Evolutionary conservation across 768 basidiomycete genomes (phyloP).

Genomic region (Serendipita vermifera): DNA sequence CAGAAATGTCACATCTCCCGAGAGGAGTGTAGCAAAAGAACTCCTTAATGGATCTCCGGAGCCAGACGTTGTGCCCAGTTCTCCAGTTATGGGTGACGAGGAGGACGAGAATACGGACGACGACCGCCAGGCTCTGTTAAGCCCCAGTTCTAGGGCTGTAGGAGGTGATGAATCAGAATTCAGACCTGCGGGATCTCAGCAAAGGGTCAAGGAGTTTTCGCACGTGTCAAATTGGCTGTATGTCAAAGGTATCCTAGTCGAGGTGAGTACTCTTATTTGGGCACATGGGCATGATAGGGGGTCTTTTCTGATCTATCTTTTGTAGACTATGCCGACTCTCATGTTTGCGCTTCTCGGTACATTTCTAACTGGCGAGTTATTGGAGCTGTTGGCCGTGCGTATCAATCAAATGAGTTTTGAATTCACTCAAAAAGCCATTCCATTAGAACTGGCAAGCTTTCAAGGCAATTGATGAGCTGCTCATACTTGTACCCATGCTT

Average conservation of each 20-base stretch:
- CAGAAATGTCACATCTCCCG: no score
- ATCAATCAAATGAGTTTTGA: background rate
- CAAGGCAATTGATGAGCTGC: constrained; percentile 80
- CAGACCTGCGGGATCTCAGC: no score
- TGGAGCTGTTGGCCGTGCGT: constrained; percentile 74
- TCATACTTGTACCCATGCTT: constrained; percentile 90
- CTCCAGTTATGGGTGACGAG: background rate
- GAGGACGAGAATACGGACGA: background rate
- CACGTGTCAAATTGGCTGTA: constrained; percentile 10
- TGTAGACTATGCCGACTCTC: constrained; percentile 75
- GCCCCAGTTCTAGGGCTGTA: background rate
- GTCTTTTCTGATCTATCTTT: background rate
- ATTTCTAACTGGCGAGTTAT: constrained; percentile 79
- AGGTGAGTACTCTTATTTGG: constrained; percentile 4
- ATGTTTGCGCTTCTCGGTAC: constrained; percentile 72
- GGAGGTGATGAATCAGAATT: no score
- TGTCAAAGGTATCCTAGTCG: constrained; percentile 10
- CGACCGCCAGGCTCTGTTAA: background rate
- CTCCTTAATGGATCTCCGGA: no score
- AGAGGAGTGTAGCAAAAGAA: no score
- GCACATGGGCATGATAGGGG: background rate
- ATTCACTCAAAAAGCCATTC: constrained; percentile 6
- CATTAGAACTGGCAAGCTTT: constrained; percentile 80
- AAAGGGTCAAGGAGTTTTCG: no score
- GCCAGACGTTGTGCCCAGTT: no score